Conservation (phyloP, 108 stramenopile species). For the Cyclotella kingstonii region DNA sequence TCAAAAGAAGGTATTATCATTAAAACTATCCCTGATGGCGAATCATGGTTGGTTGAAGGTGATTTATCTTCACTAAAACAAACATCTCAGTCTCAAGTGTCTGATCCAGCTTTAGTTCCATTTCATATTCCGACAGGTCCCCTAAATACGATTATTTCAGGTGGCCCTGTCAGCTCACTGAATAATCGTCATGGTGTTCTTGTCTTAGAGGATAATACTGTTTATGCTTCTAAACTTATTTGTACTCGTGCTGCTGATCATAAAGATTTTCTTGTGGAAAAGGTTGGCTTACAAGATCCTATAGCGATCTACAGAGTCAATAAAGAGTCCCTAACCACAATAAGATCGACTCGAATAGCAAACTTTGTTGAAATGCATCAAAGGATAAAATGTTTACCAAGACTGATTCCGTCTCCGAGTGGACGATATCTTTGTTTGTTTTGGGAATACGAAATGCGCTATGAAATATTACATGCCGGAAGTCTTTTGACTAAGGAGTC, state of each 20-base stretch:
- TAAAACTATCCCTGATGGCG: slow-evolving; percentile 19
- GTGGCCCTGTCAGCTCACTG: slow-evolving; percentile 31
- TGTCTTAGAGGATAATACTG: slow-evolving; percentile 27
- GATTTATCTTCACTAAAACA: not conserved
- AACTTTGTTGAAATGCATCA: slow-evolving; percentile 30
- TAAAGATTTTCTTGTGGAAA: slow-evolving; percentile 19
- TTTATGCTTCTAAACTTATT: slow-evolving; percentile 29
- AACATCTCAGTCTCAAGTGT: not conserved
- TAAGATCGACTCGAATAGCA: slow-evolving; percentile 19
- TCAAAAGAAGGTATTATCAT: slow-evolving; percentile 33
- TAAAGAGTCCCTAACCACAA: slow-evolving; percentile 6
- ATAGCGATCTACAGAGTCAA: slow-evolving; percentile 23
- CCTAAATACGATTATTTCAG: slow-evolving; percentile 13
- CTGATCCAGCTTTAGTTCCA: not conserved
- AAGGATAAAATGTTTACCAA: slow-evolving; percentile 47
- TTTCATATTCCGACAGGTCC: not conserved
- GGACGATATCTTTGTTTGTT: slow-evolving; percentile 65
- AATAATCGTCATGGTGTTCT: slow-evolving; percentile 39
- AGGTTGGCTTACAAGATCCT: slow-evolving; percentile 30
- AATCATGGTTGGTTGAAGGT: slow-evolving; percentile 7
- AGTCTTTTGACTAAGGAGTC: slow-evolving; percentile 43
- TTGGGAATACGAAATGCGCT: slow-evolving; percentile 64
- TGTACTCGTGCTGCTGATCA: slow-evolving; percentile 15
- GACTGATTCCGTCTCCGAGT: slow-evolving; percentile 66
- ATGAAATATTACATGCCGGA: slow-evolving; percentile 73